Evolutionary conservation across 2,329 filamentous ascomycete species (phyloP).

Genomic region (Nemania sp.): DNA sequence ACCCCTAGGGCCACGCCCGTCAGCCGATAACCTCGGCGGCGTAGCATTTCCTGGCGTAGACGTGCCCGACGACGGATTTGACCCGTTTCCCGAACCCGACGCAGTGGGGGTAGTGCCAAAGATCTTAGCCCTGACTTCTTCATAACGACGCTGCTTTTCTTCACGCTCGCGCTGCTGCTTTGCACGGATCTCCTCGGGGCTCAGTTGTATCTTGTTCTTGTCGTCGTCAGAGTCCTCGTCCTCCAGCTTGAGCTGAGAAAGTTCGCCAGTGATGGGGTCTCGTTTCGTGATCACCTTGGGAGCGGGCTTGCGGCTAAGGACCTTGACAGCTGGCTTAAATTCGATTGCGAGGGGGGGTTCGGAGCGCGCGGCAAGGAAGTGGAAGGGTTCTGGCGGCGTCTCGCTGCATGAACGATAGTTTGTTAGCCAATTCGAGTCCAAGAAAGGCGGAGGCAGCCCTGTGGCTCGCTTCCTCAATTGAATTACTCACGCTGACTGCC

Average conservation of each 20-base stretch:
- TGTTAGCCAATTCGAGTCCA: slow-evolving; percentile 3
- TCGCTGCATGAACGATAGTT: slow-evolving; percentile 66
- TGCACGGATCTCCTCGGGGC: slow-evolving; percentile 80
- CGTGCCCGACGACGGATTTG: slow-evolving; percentile 63
- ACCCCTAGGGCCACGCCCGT: slow-evolving; percentile 63
- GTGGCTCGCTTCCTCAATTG: neutral
- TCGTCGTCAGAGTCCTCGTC: slow-evolving; percentile 76
- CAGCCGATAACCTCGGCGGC: slow-evolving; percentile 62
- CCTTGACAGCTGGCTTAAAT: slow-evolving; percentile 85
- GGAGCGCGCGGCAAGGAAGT: slow-evolving; percentile 71
- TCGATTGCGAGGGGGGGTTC: slow-evolving; percentile 71
- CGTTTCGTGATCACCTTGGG: slow-evolving; percentile 69
- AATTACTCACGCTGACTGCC: slow-evolving; percentile 84
- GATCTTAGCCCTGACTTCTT: slow-evolving; percentile 87
- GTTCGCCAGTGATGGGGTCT: slow-evolving; percentile 64
- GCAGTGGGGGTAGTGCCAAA: slow-evolving; percentile 53
- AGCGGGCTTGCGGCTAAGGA: slow-evolving; percentile 84
- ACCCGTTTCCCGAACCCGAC: slow-evolving; percentile 41
- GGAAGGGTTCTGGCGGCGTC: slow-evolving; percentile 74
- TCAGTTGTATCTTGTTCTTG: slow-evolving; percentile 71
- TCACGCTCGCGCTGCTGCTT: slow-evolving; percentile 84
- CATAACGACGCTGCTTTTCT: slow-evolving; percentile 90
- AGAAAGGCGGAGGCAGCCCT: neutral
- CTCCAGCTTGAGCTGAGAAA: slow-evolving; percentile 59
- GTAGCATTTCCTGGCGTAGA: slow-evolving; percentile 73